Conservation (phyloP, 2,329 filamentous ascomycete species). For the Ophiognomonia clavigignenti-juglandacearum region DNA sequence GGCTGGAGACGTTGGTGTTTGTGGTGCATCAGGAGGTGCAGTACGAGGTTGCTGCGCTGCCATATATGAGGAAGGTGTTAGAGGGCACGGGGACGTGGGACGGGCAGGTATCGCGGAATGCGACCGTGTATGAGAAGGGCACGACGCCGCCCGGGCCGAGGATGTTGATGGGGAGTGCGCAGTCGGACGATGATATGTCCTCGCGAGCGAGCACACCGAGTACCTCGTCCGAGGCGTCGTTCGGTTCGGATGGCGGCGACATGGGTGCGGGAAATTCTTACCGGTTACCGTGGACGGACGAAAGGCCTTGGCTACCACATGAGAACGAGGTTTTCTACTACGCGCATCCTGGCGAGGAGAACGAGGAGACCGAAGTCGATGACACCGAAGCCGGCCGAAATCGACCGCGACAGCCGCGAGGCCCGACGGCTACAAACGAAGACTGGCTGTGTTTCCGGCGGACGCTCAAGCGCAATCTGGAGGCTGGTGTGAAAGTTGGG, state of each 20-base stretch:
- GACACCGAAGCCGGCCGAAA: conserved; percentile 12
- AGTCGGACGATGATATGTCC: not conserved
- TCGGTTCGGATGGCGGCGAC: not conserved
- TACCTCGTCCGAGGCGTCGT: not conserved
- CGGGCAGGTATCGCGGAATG: conserved; percentile 11
- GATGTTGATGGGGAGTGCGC: conserved; percentile 2
- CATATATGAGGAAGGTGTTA: conserved; percentile 16
- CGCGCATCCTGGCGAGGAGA: conserved; percentile 27
- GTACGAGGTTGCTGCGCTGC: conserved; percentile 33
- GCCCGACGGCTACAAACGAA: conserved; percentile 29
- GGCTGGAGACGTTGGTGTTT: conserved; percentile 36
- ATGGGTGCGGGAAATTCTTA: not conserved
- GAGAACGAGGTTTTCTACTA: conserved; percentile 35
- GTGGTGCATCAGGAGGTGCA: conserved; percentile 44
- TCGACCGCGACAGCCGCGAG: conserved; percentile 17
- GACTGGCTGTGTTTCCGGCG: conserved; percentile 33
- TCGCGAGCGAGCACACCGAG: not conserved
- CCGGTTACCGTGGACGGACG: conserved; percentile 12
- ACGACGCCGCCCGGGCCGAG: conserved; percentile 16
- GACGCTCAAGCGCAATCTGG: conserved; percentile 28
- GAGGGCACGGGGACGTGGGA: not conserved
- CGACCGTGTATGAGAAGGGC: conserved; percentile 7
- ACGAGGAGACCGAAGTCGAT: conserved; percentile 22
- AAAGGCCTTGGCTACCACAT: conserved; percentile 35
- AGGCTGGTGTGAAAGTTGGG: conserved; percentile 21